Conservation (phyloP, 768 basidiomycete genomes). For the Termitomyces sp. region DNA sequence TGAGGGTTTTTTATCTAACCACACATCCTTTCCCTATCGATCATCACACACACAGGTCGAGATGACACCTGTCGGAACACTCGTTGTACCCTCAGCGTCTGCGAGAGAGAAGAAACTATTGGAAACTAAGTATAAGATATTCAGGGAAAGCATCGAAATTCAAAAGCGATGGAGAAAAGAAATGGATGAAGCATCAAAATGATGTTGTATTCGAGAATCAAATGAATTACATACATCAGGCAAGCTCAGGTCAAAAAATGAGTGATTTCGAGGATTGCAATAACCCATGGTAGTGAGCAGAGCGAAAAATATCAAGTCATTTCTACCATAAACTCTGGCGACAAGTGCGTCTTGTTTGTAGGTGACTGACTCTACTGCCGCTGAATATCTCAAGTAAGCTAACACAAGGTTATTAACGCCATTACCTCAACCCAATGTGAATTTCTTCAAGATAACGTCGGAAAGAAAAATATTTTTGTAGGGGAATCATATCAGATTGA, state of each 20-base stretch:
- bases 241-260: not conserved
- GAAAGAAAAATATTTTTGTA: not conserved
- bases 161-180: conserved; percentile 85
- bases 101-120: conserved; percentile 69
- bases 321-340: not conserved
- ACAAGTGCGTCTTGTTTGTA: not conserved
- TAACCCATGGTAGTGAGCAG: not conserved
- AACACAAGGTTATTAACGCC: not conserved
- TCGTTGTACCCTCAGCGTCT: conserved; percentile 62
- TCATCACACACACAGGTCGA: conserved; percentile 51
- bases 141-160: conserved; percentile 82
- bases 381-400: not conserved
- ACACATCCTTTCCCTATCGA: conserved; percentile 40
- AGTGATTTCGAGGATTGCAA: not conserved
- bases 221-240: not conserved
- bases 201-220: not conserved
- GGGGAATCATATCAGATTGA: not conserved
- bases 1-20: conserved; percentile 24
- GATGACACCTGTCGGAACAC: conserved; percentile 85
- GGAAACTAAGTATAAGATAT: conserved; percentile 92
- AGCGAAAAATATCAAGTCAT: not conserved
- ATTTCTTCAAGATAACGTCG: not conserved
- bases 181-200: conserved; percentile 56
- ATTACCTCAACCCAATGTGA: not conserved
- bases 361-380: not conserved